Evolutionary conservation across 768 basidiomycete species (phyloP).

Genomic region (Candolleomyces eurysporus): DNA sequence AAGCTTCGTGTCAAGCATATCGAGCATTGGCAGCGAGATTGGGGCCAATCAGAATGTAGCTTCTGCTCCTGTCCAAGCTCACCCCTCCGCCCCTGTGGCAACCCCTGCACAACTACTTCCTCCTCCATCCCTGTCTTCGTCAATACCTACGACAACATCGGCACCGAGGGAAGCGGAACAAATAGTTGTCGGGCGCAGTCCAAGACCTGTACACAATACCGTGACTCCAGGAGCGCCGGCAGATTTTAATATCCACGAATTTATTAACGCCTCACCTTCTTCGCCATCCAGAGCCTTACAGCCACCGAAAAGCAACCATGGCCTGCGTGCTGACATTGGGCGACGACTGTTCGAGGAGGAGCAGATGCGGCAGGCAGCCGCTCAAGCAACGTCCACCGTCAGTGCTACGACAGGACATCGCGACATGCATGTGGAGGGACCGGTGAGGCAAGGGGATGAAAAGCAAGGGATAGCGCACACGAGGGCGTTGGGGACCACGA

Average conservation of each 20-base stretch:
- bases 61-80: slow-evolving; percentile 7
- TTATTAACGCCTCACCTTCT: slow-evolving; percentile 71
- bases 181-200: slow-evolving; percentile 1
- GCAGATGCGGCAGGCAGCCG: slow-evolving; percentile 44
- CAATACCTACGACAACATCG: slow-evolving; percentile 15
- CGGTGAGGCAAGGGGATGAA: slow-evolving; percentile 21
- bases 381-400: neutral
- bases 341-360: slow-evolving; percentile 72
- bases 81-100: slow-evolving; percentile 2
- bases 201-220: slow-evolving; percentile 14
- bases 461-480: neutral
- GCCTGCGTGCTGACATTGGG: slow-evolving; percentile 62
- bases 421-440: slow-evolving; percentile 22
- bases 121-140: slow-evolving; percentile 13
- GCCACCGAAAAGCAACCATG: slow-evolving; percentile 41
- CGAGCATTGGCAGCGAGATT: slow-evolving; percentile 36
- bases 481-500: slow-evolving; percentile 36
- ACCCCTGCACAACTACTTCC: slow-evolving; percentile 22
- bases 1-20: slow-evolving; percentile 44
- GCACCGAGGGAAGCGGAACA: slow-evolving; percentile 2
- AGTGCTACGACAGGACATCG: neutral
- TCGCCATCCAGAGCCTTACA: slow-evolving; percentile 38
- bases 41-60: slow-evolving; percentile 16
- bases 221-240: slow-evolving; percentile 24
- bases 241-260: slow-evolving; percentile 69